These are phyloP conservation scores for Mixia osmundae DNA, from an alignment of 1,284 basidiomycete genomes.

Conservation along the genomic window DNA sequence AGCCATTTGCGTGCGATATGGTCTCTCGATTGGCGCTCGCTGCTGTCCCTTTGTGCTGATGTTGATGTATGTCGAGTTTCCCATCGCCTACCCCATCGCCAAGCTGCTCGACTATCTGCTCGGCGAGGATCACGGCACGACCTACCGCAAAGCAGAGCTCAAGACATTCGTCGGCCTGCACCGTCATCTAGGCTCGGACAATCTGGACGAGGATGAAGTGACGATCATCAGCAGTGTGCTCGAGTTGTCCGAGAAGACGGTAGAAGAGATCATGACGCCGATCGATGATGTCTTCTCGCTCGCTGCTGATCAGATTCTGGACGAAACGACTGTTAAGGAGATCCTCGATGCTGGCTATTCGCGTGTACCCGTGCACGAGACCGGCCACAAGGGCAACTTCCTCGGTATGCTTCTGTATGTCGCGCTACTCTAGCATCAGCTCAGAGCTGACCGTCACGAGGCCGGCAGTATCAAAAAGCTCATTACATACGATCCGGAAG, in stretches of 20 bases:
- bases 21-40: slow-evolving; percentile 70
- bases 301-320: slow-evolving; percentile 48
- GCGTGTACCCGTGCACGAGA: slow-evolving; percentile 71
- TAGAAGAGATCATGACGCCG: slow-evolving; percentile 28
- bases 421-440: neutral
- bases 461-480: slow-evolving; percentile 60
- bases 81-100: slow-evolving; percentile 67
- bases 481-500: slow-evolving; percentile 67
- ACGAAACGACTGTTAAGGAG: slow-evolving; percentile 54
- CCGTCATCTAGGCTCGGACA: slow-evolving; percentile 12
- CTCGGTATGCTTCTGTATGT: slow-evolving; percentile 48
- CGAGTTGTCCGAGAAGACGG: slow-evolving; percentile 26
- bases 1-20: slow-evolving; percentile 61
- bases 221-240: slow-evolving; percentile 50
- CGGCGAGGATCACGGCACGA: slow-evolving; percentile 34
- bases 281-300: slow-evolving; percentile 52
- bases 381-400: slow-evolving; percentile 49
- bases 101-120: slow-evolving; percentile 59
- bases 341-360: slow-evolving; percentile 46
- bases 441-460: neutral
- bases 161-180: slow-evolving; percentile 46
- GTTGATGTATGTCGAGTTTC: slow-evolving; percentile 32
- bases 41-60: slow-evolving; percentile 53
- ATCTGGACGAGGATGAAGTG: slow-evolving; percentile 38
- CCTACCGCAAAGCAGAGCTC: slow-evolving; percentile 16